Base-by-base conservation (phyloP, 371 early-diverging fungal genomes). In the Encephalitozoon hellem region DNA sequence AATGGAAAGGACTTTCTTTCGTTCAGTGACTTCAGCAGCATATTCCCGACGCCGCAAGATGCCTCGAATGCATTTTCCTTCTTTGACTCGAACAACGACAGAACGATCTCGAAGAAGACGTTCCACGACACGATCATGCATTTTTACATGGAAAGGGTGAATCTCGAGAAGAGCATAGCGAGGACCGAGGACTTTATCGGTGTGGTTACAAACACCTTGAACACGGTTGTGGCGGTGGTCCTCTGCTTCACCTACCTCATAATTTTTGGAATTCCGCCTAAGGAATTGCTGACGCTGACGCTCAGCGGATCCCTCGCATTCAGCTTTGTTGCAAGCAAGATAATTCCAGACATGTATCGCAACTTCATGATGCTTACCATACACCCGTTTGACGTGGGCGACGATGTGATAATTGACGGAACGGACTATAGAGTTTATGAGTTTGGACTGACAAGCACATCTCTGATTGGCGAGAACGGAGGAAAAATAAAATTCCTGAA, bases 331-430 rank as follows among this genome's bases (percentile, higher is more conserved):
- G 76, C 79, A 11, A 80, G 82, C 39, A 72, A 76, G 4, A 45
- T 84, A 28, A 76, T 78, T 11, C 69, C 41, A 6, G 84, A 83
- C 54, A 32, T 82, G 32, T 82, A 78, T 55, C 63, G 55, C 54
- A 83, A 79, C 47, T 64, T 83, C 18, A 73, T 82, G 66, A 66
- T 86, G 43, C 52, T 84, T n/a, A 23, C 83, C 9, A 83, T 77
- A n/a, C 86, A 86, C 69, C 86, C 78, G 52, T 86, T 78, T 74
- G 86, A 86, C 76, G 77, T 86, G 39, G 86, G 84, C 6, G 86
- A 86, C 73, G 86, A 86, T 21, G 77, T 86, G 5, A 75, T 82
- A 21, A 66, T 84, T 9, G 83, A 82, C 25, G 75, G 74, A 25
- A 73, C 65, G 18, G 78, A 79, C 49, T 78, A 79, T 67, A 80